Evolutionary conservation across 2,329 filamentous ascomycete genomes (phyloP), one percentile per base, ranked within the genome.

Genomic region (Talaromyces sp.): DNA sequence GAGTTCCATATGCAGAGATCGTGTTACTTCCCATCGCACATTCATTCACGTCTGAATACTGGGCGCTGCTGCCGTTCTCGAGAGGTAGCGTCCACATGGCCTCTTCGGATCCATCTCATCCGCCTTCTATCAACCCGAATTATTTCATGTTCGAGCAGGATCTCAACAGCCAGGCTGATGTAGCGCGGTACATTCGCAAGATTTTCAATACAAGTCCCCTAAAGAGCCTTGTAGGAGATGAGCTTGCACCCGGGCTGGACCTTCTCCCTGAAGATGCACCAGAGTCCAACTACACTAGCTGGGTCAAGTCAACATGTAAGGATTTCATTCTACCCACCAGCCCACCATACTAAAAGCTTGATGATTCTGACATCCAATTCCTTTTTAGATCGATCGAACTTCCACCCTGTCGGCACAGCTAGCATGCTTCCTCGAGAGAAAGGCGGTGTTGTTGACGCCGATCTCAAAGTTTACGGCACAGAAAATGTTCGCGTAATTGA

Each of bases 401-500:
- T 69, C 65, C 75, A 62, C 33, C 60, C 60, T 45, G 16, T 62
- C 19, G 60, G 60, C n/a, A 43, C 60, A 14, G 47, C 60, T 11
- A 62, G 60, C 50, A 62, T 62, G 60, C 60, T 62, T 56, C 60
- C 60, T 43, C 60, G 60, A 56, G 60, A 62, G 13, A 62, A 62
- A 56, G 60, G 60, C 14, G 60, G 60, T 16, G 60, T 62, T 50
- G 47, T 50, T 16, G 1, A 31, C 11, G 3, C 47, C 13, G 22
- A 31, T 5, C 24, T 50, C 22, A 50, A 50, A 14, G 47, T 50
- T 9, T 50, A 50, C 22, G 47, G 47, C 2, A 50, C 47, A 13
- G 13, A 67, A 0, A 77, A 76, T 6, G 62, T 78, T 56, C 65
- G 76, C 2, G 75, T 78, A 4, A 73, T 76, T 6, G 75, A 79